Evolutionary conservation across 1,139 yeast genomes (phyloP), one percentile per base, ranked within the genome.

Genomic region (Ogataea hybrid): DNA sequence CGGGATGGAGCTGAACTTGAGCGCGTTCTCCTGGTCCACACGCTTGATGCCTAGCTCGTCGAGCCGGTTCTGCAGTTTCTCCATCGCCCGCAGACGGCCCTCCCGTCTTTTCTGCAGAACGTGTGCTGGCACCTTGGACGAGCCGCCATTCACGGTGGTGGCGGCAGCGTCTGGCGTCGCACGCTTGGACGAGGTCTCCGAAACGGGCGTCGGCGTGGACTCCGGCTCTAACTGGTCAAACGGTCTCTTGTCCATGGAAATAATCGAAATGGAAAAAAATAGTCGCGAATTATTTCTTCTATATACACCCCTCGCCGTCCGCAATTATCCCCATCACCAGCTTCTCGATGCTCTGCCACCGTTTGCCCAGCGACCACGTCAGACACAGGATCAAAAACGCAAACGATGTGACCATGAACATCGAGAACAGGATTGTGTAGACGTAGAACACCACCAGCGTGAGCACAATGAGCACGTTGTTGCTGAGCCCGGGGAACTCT

Each of bases 41-140:
- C 88, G 73, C 46, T 81, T 85, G 42, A 88, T 85, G 9, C 96
- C 96, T 6, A 83, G 74, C 50, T 77, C 77, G 61, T 82, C 82
- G 54, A 84, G 68, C 62, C 80, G 81, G 44, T 73, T 75, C 31
- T 88, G 90, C 59, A 84, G 77, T 36, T 84, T 83, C 47, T 84
- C 88, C 15, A 87, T 88, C 0, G 92, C 92, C 57, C 81, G 80
- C 37, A 80, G 65, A 49, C 92, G 67, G 6, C 90, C 92, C 50
- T 82, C 79, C 50, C 84, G 73, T 48, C 92, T 71, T 46, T 84
- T 75, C 54, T 81, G 84, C 31, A 83, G 65, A n/a, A 81, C 73
- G 54, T 81, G 88, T n/a, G 83, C 80, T 15, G 73, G 66, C 27
- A 71, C 74, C 48, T 69, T 70, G 8, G 65, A 53, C 16, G 55